Base-by-base conservation (phyloP, 257 asterid genomes). In the Gentiana macrophylla region DNA sequence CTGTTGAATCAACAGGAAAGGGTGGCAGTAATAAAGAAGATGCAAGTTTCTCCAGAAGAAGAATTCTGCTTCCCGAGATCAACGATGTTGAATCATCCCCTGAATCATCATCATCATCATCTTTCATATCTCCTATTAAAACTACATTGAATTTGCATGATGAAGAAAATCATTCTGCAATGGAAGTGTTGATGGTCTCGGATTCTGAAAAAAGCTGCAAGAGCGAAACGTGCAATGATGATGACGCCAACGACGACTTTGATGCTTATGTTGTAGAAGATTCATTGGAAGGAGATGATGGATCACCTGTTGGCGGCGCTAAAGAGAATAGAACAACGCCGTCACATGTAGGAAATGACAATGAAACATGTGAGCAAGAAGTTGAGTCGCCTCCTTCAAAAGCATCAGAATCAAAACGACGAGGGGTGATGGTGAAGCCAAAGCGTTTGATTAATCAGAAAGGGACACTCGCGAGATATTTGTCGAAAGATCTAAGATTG, bases 281-380 rank as follows among this genome's bases (percentile, higher is more conserved):
- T 77, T 87, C 89, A 12, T 84, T 74, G 56, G 94, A 78, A 37
- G 86, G 68, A 59, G 56, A 33, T 36, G 36, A 24, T 1, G 24
- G 24, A 24, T 24, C 24, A 24, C 24, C 32, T 15, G 45, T 2
- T 37, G 13, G 35, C 0, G 55, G 32, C 33, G 50, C 12, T 57
- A 41, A 52, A n/a, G 50, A 65, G 43, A 4, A 50, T 35, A 59
- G 32, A 45, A 33, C 35, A 45, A 50, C 46, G 37, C 55, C 32
- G 32, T 8, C 0, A 43, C 49, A 12, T 13, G 70, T 15, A 58
- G 55, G 43, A 41, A 46, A 36, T 35, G 37, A 6, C 37, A 4
- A 6, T 32, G n/a, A 52, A 51, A 44, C 45, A 12, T 24, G 12
- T 15, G 60, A 65, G 52, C 15, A 57, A 24, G 56, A 46, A 37